Evolutionary conservation across 345 rosid species (phyloP), one percentile per base, ranked within the genome.

Genomic region (Euphorbia pulcherrima): DNA sequence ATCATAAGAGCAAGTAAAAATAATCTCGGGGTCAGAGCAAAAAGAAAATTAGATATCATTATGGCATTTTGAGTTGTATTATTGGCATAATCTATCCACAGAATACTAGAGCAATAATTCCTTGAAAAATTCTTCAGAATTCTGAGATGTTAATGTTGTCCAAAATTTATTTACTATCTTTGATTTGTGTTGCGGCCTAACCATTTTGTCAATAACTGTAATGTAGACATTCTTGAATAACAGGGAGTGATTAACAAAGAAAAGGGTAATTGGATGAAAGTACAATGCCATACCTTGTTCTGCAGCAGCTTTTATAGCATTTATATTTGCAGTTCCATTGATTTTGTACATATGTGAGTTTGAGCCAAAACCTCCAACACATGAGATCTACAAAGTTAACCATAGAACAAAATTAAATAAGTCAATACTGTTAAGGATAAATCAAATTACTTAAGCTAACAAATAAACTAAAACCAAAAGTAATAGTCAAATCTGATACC

Each of bases 281-380:
- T 63, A 58, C 29, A 39, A 27, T 50, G 23, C 4, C 17, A 60
- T 65, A 79, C 91, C 88, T 78, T 77, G 79, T 53, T 84, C 87
- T 16, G 78, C 70, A 2, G 88, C 88, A 76, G 85, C 87, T 69
- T 47, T 76, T 60, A 86, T 72, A 30, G 85, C 88, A 68, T 79
- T 81, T 9, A 86, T 83, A 75, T 84, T 86, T 60, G 91, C 86
- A 69, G 78, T 76, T 60, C 91, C 91, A 68, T 86, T 83, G 13
- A 87, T 87, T 65, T 41, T 80, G 59, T 74, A 78, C 87, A 84
- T 83, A 16, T 81, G 71, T 53, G 85, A 65, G 68, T 84, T 76
- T 48, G 87, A 83, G 63, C 88, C 88, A 68, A 84, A 87, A 40
- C 84, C 84, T 74, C 91, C 88, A 68, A 87, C 84, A 27, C 88